Evolutionary conservation across 2,329 filamentous ascomycete genomes (phyloP).

Genomic region (Aureobasidium mangrovei): DNA sequence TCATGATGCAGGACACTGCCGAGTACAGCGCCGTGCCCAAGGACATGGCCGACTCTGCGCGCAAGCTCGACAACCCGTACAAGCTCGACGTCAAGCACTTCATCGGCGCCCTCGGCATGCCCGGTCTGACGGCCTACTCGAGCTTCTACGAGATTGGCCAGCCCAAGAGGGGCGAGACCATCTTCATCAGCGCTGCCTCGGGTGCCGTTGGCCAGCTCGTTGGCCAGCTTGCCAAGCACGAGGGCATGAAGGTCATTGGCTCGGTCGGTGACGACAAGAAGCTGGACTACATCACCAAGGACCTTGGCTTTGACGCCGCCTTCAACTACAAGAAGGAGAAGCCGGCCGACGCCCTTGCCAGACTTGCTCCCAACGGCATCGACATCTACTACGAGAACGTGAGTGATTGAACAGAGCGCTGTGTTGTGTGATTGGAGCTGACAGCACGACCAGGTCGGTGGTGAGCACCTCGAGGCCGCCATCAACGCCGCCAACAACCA

Average conservation of each 20-base stretch:
- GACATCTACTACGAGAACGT: constrained; percentile 78
- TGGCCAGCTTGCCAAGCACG: constrained; percentile 73
- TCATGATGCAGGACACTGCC: constrained; percentile 30
- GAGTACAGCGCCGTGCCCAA: constrained; percentile 57
- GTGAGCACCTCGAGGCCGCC: constrained; percentile 62
- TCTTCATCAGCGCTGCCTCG: constrained; percentile 71
- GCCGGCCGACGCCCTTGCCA: constrained; percentile 55
- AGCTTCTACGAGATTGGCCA: constrained; percentile 67
- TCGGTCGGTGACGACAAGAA: constrained; percentile 75
- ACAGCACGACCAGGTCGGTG: constrained; percentile 38
- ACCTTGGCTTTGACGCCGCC: constrained; percentile 61
- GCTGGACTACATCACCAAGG: constrained; percentile 62
- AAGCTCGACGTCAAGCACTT: constrained; percentile 59
- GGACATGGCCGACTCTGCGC: constrained; percentile 35
- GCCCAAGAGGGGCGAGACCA: constrained; percentile 69
- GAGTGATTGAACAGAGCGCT: constrained; percentile 25
- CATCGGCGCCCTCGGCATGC: constrained; percentile 69
- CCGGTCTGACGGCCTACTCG: constrained; percentile 65
- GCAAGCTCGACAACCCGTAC: constrained; percentile 60
- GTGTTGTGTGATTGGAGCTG: background rate
- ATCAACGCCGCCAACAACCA: constrained; percentile 54
- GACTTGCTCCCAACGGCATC: constrained; percentile 66
- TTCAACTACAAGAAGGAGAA: constrained; percentile 88
- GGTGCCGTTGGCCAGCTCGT: constrained; percentile 78
- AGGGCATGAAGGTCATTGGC: constrained; percentile 70